Evolutionary conservation across 805 yeast species (phyloP), one percentile per base, ranked within the genome.

Genomic region (Ogataea corticis): DNA sequence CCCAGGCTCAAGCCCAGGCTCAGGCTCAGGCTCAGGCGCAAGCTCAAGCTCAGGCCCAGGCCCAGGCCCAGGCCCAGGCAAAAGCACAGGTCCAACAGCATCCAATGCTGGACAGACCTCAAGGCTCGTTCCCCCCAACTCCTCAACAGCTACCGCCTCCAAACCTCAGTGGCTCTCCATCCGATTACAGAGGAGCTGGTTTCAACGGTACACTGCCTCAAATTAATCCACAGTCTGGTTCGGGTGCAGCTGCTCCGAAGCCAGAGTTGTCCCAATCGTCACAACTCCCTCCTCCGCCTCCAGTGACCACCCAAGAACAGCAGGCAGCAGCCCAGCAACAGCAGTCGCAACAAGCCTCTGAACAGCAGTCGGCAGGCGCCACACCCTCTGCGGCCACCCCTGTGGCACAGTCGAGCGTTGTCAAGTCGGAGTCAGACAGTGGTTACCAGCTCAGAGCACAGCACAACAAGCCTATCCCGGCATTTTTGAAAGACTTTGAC

Each of bases 401-500:
- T 12, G 48, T 44, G 19, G 42, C 57, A 21, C 34, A 48, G 33
- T 21, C 54, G 36, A 30, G 48, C 5, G 42, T 48, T 14, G 57
- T 49, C 33, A 56, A 58, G 38, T n/a, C 46, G 13, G 63, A 58
- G 33, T 38, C 49, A 14, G 67, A 58, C 38, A 56, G 71, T 49
- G 71, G 76, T 0, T 57, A 65, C 38, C 71, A 71, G 18, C 53
- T 58, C 45, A 56, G 66, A 66, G 72, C 70, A 63, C 79, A 59
- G 61, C 90, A 84, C 63, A 76, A 78, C 46, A 85, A 86, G 63
- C 87, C 84, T 51, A 82, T 85, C 49, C 95, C 95, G 11, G 87
- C 87, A n/a, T 86, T 85, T 59, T 75, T 86, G 61, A 69, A 80
- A 33, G 95, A 87, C 61, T 75, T 89, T 61, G 97, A 90, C 64